Conservation (phyloP, 345 rosid species). For the Clausena lansium region DNA sequence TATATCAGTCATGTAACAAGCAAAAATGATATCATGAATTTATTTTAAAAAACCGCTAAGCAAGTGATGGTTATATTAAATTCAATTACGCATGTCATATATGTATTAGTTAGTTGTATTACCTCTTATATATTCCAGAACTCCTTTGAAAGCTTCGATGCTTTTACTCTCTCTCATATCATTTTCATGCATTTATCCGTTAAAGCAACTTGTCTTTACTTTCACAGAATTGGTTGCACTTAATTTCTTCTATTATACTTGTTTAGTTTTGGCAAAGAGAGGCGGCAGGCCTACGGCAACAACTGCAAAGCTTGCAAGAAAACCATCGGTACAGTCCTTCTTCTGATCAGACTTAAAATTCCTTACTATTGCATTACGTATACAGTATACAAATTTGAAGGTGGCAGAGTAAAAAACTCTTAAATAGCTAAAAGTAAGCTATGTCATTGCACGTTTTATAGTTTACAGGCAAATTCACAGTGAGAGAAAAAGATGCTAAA, state of each 20-base stretch:
- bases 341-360: not conserved
- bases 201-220: not conserved
- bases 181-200: not conserved
- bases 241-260: conserved; percentile 13
- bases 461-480: not conserved
- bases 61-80: no score
- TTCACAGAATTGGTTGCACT: not conserved
- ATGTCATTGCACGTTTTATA: not conserved
- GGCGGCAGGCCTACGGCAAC: conserved; percentile 56
- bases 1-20: no score
- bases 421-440: not conserved
- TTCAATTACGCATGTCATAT: no score
- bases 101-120: no score
- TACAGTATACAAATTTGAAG: not conserved
- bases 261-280: conserved; percentile 70
- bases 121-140: not conserved
- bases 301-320: conserved; percentile 63
- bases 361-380: not conserved
- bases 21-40: no score
- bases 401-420: not conserved
- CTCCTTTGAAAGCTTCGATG: not conserved
- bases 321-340: conserved; percentile 46
- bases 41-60: no score
- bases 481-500: not conserved
- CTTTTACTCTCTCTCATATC: not conserved